These are phyloP conservation scores for Lecanosticta acicola DNA, from an alignment of 2,329 filamentous ascomycete genomes.

Conservation along the genomic window DNA sequence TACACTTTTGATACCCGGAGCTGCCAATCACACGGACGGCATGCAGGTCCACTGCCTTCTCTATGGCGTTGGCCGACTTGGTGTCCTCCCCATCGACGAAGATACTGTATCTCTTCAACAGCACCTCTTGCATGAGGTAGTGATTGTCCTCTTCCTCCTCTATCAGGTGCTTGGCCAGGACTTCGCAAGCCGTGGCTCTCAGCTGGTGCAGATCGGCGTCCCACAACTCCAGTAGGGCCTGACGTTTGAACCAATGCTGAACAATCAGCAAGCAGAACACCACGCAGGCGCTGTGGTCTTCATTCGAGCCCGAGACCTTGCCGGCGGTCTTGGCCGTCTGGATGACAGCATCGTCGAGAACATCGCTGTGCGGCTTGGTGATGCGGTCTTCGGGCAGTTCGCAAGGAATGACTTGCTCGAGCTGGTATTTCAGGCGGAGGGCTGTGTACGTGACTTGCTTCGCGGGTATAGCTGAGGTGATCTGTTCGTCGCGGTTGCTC, in stretches of 20 bases:
- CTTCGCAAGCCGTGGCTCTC: conserved; percentile 76
- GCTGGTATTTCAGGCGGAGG: conserved; percentile 80
- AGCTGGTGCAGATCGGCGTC: conserved; percentile 78
- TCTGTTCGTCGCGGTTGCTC: conserved; percentile 49
- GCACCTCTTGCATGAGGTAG: conserved; percentile 72
- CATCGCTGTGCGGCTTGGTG: conserved; percentile 72
- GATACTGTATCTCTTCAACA: conserved; percentile 85
- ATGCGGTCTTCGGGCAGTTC: conserved; percentile 74
- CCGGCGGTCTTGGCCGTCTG: conserved; percentile 77
- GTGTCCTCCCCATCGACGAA: conserved; percentile 66
- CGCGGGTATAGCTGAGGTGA: conserved; percentile 65
- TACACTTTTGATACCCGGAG: conserved; percentile 93
- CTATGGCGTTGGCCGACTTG: conserved; percentile 76
- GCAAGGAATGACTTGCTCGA: conserved; percentile 84
- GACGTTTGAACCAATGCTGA: conserved; percentile 70
- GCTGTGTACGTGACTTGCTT: conserved; percentile 83
- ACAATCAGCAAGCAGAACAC: conserved; percentile 76
- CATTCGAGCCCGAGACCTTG: conserved; percentile 26
- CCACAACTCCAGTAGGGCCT: conserved; percentile 79
- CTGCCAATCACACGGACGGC: conserved; percentile 83
- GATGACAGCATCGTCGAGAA: conserved; percentile 78
- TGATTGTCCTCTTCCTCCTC: conserved; percentile 73
- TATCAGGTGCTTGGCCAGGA: conserved; percentile 83
- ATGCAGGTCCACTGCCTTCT: conserved; percentile 89
- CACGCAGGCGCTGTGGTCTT: conserved; percentile 69